phyloP scores from a whole-genome alignment of 306 rosid species.

The Lathyrus sativus region DNA sequence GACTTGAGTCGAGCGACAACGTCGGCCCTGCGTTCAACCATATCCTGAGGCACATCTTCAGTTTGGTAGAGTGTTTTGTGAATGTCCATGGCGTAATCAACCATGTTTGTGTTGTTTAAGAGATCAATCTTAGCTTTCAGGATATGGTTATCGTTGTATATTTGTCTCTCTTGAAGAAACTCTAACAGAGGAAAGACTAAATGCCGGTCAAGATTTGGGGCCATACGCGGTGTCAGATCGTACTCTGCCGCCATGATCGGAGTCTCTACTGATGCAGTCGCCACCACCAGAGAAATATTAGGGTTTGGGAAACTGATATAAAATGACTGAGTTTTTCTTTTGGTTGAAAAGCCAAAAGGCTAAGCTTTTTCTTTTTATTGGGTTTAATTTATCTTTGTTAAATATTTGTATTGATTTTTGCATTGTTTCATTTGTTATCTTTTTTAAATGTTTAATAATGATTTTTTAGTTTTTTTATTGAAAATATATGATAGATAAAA shows the following conservation, averaged over 20 bases:
- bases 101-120: slow-evolving; percentile 93
- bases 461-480: too few species aligned
- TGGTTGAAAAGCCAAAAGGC: too few species aligned
- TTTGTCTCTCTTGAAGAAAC: slow-evolving; percentile 78
- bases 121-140: slow-evolving; percentile 89
- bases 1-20: slow-evolving; percentile 42
- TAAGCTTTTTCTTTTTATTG: too few species aligned
- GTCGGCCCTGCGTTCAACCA: slow-evolving; percentile 48
- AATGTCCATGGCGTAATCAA: slow-evolving; percentile 95
- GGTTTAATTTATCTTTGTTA: too few species aligned
- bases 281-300: neutral
- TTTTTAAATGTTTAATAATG: too few species aligned
- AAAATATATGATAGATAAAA: too few species aligned
- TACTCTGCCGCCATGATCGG: slow-evolving; percentile 73
- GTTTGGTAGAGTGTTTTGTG: slow-evolving; percentile 88
- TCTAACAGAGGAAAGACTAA: slow-evolving; percentile 84
- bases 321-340: neutral
- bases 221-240: slow-evolving; percentile 81
- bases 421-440: too few species aligned
- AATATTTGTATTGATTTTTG: too few species aligned
- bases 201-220: slow-evolving; percentile 83
- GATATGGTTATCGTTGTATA: slow-evolving; percentile 74
- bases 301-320: too few species aligned
- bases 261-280: neutral
- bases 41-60: slow-evolving; percentile 75